Evolutionary conservation across 164 flowering plant species (phyloP).

Genomic region (Nymphaea thermarum): DNA sequence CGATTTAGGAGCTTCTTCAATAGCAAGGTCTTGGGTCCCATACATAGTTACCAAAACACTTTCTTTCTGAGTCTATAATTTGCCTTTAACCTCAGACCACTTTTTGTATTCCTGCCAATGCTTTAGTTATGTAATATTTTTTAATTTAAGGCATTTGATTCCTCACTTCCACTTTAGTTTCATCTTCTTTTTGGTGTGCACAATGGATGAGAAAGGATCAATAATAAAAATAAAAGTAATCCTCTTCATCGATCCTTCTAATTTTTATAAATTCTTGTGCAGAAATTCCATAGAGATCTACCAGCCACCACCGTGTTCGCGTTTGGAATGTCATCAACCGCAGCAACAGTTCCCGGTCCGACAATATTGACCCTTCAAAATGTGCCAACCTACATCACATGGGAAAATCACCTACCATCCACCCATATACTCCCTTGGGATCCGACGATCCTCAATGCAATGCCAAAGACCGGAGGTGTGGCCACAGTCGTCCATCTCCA

Average conservation of each 20-base stretch:
- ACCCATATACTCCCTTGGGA: slow-evolving; percentile 51
- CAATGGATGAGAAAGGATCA: too few species aligned
- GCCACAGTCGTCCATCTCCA: slow-evolving; percentile 54
- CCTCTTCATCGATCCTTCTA: background rate
- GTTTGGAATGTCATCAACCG: slow-evolving; percentile 27
- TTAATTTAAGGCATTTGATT: background rate
- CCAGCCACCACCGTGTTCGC: slow-evolving; percentile 44
- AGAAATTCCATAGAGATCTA: slow-evolving; percentile 75
- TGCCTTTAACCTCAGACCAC: too few species aligned
- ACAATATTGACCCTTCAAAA: slow-evolving; percentile 39
- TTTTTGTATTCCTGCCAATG: too few species aligned
- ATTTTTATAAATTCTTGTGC: background rate
- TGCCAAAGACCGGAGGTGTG: slow-evolving; percentile 18
- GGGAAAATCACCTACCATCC: slow-evolving; percentile 41
- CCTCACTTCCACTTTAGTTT: background rate
- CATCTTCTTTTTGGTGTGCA: background rate
- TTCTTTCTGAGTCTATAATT: too few species aligned
- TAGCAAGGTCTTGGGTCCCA: too few species aligned
- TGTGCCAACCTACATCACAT: slow-evolving; percentile 22
- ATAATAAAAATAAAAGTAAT: too few species aligned
- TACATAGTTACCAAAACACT: too few species aligned
- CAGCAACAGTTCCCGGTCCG: slow-evolving; percentile 48
- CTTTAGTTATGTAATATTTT: background rate
- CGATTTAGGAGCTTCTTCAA: too few species aligned
- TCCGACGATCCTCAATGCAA: slow-evolving; percentile 47